Base-by-base conservation (phyloP, 352 stramenopile genomes). In the Phytophthora kernoviae region DNA sequence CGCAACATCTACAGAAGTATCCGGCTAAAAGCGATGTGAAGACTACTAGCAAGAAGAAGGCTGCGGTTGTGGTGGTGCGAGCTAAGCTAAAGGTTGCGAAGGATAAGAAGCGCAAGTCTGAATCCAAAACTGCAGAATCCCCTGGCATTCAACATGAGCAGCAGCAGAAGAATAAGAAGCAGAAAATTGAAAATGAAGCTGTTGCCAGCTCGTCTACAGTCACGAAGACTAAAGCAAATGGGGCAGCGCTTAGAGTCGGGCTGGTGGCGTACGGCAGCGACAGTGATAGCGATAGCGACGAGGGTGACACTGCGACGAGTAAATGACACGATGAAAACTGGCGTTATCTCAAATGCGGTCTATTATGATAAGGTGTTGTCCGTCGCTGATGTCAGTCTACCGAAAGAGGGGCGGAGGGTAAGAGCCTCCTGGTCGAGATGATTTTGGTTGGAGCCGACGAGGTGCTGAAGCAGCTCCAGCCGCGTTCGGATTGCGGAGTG, bases 231-330 rank as follows among this genome's bases (percentile, higher is more conserved):
- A 64, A 71, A 7, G 17, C 36, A 3, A 61, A 59, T 53, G 24
- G 41, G 41, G 47, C 53, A 8, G 60, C 54, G 9, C 37, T 68
- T 45, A 54, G 64, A 32, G 55, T 89, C 15, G 73, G 75, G 1
- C 60, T 88, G 11, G 82, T 90, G 43, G 83, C 63, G 12, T 93
- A 93, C 47, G 67, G 65, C n/a, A 88, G 80, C 48, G 83, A 87
- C 44, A 93, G 81, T 60, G 81, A 89, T 39, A 85, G 65, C 47
- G 49, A 74, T 20, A 85, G 73, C 54, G 74, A 83, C 46, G 79
- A 87, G 41, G 77, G 65, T 27, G 43, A 65, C 14, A 20, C n/a
- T 32, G 45, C 43, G 11, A 26, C 54, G 20, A 69, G 37, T 30
- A 65, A 63, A 42, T 36, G 43, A 49, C 22, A 12, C 22, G 11